A percentile compares a stretch with the other conserved stretches of the same genome.
These are phyloP conservation scores for Ambispora gerdemannii DNA, from an alignment of 192 early-diverging fungal species.

Conservation along the genomic window DNA sequence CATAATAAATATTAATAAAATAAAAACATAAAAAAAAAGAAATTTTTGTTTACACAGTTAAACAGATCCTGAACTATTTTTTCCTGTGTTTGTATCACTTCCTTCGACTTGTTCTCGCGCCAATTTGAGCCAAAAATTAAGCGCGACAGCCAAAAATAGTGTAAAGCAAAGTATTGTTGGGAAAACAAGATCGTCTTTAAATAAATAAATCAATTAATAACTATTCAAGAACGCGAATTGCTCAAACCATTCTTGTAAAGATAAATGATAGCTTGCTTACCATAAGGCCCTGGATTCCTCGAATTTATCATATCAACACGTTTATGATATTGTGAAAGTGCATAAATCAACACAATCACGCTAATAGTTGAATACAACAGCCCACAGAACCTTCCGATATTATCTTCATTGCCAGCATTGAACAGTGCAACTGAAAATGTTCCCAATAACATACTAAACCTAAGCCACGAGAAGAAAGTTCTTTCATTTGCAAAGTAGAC, in stretches of 20 bases:
- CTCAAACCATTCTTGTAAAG: neutral
- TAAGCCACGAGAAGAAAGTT: constrained; percentile 81
- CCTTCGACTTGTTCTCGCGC: constrained; percentile 7
- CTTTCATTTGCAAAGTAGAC: constrained; percentile 86
- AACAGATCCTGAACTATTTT: neutral
- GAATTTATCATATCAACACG: constrained; percentile 63
- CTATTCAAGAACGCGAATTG: neutral
- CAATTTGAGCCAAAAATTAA: constrained; percentile 54
- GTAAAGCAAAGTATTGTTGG: constrained; percentile 58
- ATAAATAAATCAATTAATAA: neutral
- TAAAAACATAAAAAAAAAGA: too few relatives aligned
- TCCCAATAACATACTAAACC: constrained; percentile 68
- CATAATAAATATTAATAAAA: too few relatives aligned
- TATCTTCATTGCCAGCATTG: constrained; percentile 69
- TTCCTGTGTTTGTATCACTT: neutral
- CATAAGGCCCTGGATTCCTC: constrained; percentile 55
- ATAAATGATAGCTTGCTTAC: constrained; percentile 32
- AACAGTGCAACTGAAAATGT: constrained; percentile 68
- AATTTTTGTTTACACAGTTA: too few relatives aligned
- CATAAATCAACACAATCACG: constrained; percentile 66
- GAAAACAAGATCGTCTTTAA: neutral
- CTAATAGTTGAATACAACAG: constrained; percentile 69
- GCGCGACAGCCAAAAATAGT: constrained; percentile 51
- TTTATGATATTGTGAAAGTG: constrained; percentile 67
- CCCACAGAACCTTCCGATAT: constrained; percentile 64